phyloP scores from a whole-genome alignment of 805 yeast genomes.

The Lachancea sp. region DNA sequence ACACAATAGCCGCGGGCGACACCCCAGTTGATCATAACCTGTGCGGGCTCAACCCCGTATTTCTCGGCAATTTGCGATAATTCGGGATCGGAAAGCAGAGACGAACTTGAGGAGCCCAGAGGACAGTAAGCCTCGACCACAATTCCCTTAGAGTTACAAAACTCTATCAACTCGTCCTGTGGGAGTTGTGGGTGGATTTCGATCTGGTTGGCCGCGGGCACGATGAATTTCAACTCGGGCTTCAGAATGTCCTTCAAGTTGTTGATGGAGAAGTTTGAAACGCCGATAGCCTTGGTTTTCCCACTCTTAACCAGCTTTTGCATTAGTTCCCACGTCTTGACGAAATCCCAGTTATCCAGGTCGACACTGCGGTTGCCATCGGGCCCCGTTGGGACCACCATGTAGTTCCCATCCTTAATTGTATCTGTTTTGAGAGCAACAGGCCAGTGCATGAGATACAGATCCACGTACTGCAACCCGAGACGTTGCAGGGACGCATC shows the following conservation, averaged over 20 bases:
- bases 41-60: conserved; percentile 39
- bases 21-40: conserved; percentile 54
- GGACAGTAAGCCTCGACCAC: conserved; percentile 73
- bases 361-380: conserved; percentile 37
- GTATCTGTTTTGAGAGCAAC: conserved; percentile 43
- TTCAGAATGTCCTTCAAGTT: conserved; percentile 46
- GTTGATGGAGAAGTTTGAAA: conserved; percentile 60
- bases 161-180: conserved; percentile 52
- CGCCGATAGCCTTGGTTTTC: conserved; percentile 63
- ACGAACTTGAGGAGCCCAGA: conserved; percentile 55
- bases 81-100: conserved; percentile 41
- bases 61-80: conserved; percentile 41
- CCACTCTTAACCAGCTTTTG: conserved; percentile 50
- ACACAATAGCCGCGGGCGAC: conserved; percentile 49
- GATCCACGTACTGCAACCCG: conserved; percentile 69
- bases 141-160: conserved; percentile 46
- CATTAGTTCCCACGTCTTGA: conserved; percentile 58
- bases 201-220: conserved; percentile 69
- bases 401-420: conserved; percentile 31
- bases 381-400: conserved; percentile 33
- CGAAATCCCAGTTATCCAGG: conserved; percentile 34
- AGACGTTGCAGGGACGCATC: conserved; percentile 54
- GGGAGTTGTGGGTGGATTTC: conserved; percentile 72
- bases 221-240: conserved; percentile 42
- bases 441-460: conserved; percentile 83